Evolutionary conservation across 164 flowering plant species (phyloP), one percentile per base, ranked within the genome.

Genomic region (Berberis thunbergii): DNA sequence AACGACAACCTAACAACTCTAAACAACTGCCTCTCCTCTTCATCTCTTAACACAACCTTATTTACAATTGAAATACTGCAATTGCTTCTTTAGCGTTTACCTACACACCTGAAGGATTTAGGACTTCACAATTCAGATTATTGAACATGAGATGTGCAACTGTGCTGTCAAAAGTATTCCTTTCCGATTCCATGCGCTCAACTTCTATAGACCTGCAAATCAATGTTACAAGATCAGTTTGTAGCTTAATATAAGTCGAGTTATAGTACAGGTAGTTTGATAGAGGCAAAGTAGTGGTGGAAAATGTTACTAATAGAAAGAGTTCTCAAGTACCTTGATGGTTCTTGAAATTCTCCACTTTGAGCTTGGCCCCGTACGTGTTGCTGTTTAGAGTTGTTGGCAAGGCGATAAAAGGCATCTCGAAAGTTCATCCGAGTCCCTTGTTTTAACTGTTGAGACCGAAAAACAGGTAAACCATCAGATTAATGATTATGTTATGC

Each of bases 91-190:
- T 52, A 26, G 26, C 26, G n/a, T 26, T 26, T 26, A 26, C 26
- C 26, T 26, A 26, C 4, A 52, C 4, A 52, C 54, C 11, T 12
- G 10, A 52, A 7, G n/a, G 13, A 52, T 52, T 26, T 11, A 10
- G 12, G 1, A 4, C 49, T 46, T 7, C n/a, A 4, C 54, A 10
- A 26, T 10, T 52, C n/a, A 52, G 11, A 12, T 52, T 10, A 52
- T 52, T 52, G 54, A 52, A 52, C 54, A 52, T 52, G n/a, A 52
- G 54, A 10, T 52, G 54, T 52, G 54, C 54, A 4, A 52, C 54
- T 6, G 54, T 52, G 54, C 54, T 52, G 11, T 52, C 54, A 52
- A 7, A 52, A 7, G 10, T 3, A 52, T 52, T 52, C 13, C 13
- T 7, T 11, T 11, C 54, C 3, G n/a, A 52, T 52, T 52, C 54